These are phyloP conservation scores for Monilinia polystroma DNA, from an alignment of 2,329 filamentous ascomycete genomes.

Conservation along the genomic window DNA sequence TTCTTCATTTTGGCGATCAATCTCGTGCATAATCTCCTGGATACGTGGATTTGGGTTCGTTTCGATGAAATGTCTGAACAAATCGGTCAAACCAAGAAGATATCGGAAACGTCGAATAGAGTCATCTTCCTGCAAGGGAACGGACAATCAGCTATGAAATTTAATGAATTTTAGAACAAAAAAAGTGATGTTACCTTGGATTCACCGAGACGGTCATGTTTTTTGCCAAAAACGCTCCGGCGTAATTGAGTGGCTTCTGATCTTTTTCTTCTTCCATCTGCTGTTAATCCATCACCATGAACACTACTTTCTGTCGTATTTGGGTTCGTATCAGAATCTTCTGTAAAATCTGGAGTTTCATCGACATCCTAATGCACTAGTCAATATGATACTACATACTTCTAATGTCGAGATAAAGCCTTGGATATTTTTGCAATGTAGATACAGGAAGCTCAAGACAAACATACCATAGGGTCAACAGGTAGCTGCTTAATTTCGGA, in stretches of 20 bases:
- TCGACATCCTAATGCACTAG: conserved; percentile 54
- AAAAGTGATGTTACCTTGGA: conserved; percentile 66
- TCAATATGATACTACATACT: conserved; percentile 17
- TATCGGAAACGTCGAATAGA: conserved; percentile 93
- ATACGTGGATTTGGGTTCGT: conserved; percentile 94
- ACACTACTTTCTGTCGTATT: conserved; percentile 81
- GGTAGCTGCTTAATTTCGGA: conserved; percentile 42
- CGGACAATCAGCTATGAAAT: conserved; percentile 2
- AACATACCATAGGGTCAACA: conserved; percentile 41
- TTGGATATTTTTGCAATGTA: not conserved
- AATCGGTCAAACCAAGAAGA: conserved; percentile 87
- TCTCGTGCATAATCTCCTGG: conserved; percentile 88
- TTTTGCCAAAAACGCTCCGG: conserved; percentile 90
- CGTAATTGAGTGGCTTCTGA: conserved; percentile 86
- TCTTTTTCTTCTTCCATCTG: conserved; percentile 80
- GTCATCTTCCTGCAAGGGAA: conserved; percentile 74
- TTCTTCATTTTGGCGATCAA: conserved; percentile 87
- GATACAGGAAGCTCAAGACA: conserved; percentile 2
- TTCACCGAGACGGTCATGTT: conserved; percentile 87
- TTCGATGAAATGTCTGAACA: conserved; percentile 99
- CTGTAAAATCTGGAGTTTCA: conserved; percentile 65
- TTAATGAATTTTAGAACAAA: not conserved
- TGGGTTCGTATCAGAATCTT: conserved; percentile 66
- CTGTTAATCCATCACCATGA: conserved; percentile 64
- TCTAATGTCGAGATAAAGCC: not conserved